Base-by-base conservation (phyloP, 2,329 filamentous ascomycete species). In the Penicillium sp. region DNA sequence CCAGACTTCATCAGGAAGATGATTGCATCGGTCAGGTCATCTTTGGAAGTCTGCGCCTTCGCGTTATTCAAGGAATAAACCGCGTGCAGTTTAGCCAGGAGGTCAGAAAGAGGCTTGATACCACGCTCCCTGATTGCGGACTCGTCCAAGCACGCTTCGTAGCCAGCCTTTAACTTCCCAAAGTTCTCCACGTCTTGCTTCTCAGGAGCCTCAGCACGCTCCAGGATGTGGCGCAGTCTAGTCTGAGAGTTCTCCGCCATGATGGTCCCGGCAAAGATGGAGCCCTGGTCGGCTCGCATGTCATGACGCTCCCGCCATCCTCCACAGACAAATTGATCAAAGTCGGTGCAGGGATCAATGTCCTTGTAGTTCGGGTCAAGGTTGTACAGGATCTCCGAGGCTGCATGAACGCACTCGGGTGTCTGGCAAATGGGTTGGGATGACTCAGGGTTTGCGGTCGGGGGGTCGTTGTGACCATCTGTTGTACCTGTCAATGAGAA, bases 271-370 rank as follows among this genome's bases (percentile, higher is more conserved):
- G 82, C 79, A 50, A 82, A 84, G 32, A 76, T 76, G 55, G 77
- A 75, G 32, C 78, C 76, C 52, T 83, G 79, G 59, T 87, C 84
- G 3, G 80, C 70, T 3, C 83, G 78, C 49, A 87, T 76, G 57
- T 86, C 83, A 66, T 86, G 79, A 8, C 72, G 74, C 24, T 80
- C 73, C 45, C 77, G 73, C 78, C 83, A 88, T 9, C 84, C 84
- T 47, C 81, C 83, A 57, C 84, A 87, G 18, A 82, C 81, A 47
- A 82, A 76, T 61, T 82, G 73, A 50, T 86, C 81, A 50, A 88
- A 88, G 59, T 86, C 68, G n/a, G 73, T 77, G 57, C 85, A 88
- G 1, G 85, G 79, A 60, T 88, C 82, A 35, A 88, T 70, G 2
- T 79, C 66, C 50, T 78, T 72, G 64, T 85, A 83, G 43, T 82